Base-by-base conservation (phyloP, 2,329 filamentous ascomycete species). In the Teratosphaeria gauchensis region DNA sequence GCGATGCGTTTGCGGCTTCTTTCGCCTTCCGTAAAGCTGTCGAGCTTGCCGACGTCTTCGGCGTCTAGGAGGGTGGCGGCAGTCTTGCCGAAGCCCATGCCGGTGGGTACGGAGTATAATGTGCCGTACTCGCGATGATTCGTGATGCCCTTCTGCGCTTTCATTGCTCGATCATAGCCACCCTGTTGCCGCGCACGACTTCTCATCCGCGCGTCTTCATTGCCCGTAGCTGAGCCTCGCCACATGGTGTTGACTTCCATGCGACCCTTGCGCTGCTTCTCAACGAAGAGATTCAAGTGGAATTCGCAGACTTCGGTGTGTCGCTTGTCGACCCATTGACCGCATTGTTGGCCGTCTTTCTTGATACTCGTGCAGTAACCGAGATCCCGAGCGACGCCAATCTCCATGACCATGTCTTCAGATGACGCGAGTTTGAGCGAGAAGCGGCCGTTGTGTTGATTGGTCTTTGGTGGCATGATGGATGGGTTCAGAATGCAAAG, bases 261-360 rank as follows among this genome's bases (percentile, higher is more conserved):
- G 38, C 92, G 82, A 0, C 80, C 78, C 11, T 83, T 78, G 32
- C 83, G 80, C 69, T 84, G 82, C 69, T 89, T 92, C 42, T 85
- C 82, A 2, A 97, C 77, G 30, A 90, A 87, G 30, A 90, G 78
- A 66, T 95, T 91, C 64, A 95, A 84, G 73, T 99, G 94, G 66
- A 88, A 99, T 64, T 96, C 91, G 75, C 94, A 99, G 71, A 88
- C 90, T 66, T 95, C 86, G 0, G 92, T 96, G 67, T 91, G 89
- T 56, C 90, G 85, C 64, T 83, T 84, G 72, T 99, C 92, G 60
- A 99, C 81, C 94, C 94, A 99, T 31, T 83, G 77, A 35, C 82
- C 84, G 73, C 94, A 99, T 53, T 82, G 76, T 58, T 88, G 82
- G 46, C 94, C 92, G 69, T 96, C 90, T 68, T 89, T 92, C 71